Conservation (phyloP, 169 alveolate species). For the Plasmodium coatneyi region DNA sequence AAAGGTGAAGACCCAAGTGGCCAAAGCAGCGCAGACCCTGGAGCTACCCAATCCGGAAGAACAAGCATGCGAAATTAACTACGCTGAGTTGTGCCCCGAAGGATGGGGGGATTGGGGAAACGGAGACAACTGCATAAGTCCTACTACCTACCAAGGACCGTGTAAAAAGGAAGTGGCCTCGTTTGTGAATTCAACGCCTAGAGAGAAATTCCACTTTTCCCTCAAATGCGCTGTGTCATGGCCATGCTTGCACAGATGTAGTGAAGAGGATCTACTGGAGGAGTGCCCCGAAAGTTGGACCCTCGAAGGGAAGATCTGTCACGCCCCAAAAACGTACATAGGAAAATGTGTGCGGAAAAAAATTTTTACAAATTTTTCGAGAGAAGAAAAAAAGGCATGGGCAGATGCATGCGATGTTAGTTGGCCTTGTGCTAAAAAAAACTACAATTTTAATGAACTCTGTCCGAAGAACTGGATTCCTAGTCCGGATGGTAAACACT, state of each 20-base stretch:
- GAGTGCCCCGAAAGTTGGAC: conserved; percentile 48
- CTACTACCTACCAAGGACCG: conserved; percentile 33
- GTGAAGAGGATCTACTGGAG: conserved; percentile 8
- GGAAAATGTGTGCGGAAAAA: conserved; percentile 79
- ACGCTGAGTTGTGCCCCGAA: conserved; percentile 82
- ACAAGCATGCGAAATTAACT: conserved; percentile 79
- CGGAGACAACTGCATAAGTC: conserved; percentile 68
- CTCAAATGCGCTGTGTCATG: conserved; percentile 41
- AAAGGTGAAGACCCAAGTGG: conserved; percentile 69
- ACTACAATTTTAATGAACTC: not conserved
- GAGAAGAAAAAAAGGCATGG: conserved; percentile 76
- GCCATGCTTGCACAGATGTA: conserved; percentile 55
- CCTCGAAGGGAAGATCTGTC: conserved; percentile 76
- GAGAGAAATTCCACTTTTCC: conserved; percentile 39
- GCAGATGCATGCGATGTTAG: conserved; percentile 75
- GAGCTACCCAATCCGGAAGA: conserved; percentile 73
- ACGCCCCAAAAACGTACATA: conserved; percentile 71
- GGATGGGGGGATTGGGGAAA: conserved; percentile 80
- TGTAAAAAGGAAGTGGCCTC: conserved; percentile 43
- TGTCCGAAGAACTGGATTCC: conserved; percentile 75
- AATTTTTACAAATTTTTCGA: conserved; percentile 76
- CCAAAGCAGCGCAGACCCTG: conserved; percentile 75
- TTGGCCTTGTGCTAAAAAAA: conserved; percentile 81
- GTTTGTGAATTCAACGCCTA: conserved; percentile 35
- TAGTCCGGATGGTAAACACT: conserved; percentile 73